phyloP scores from a whole-genome alignment of 73 alveolate species.

The Diophrys appendiculata region DNA sequence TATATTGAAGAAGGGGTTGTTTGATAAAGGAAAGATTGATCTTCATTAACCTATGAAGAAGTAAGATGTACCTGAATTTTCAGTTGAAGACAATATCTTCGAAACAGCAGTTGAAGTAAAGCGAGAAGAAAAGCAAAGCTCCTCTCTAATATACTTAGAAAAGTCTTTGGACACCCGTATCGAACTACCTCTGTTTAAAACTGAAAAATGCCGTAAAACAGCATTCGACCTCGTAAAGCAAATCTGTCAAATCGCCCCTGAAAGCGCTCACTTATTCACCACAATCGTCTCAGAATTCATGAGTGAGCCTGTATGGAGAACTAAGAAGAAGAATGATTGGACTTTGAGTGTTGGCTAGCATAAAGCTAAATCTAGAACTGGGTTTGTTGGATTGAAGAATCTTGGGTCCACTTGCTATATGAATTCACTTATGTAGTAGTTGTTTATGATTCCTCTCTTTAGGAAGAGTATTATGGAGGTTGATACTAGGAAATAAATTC shows the following conservation, averaged over 20 bases:
- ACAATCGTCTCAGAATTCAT: neutral
- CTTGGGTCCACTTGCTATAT: conserved; percentile 80
- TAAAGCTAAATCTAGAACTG: conserved; percentile 8
- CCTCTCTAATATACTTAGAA: too few relatives aligned
- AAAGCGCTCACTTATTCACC: neutral
- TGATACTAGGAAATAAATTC: conserved; percentile 31
- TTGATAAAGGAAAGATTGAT: neutral
- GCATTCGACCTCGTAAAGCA: neutral
- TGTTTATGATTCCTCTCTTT: conserved; percentile 82
- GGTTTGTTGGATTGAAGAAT: conserved; percentile 81
- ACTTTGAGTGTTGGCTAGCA: neutral
- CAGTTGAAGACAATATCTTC: too few relatives aligned
- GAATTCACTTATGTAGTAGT: conserved; percentile 88
- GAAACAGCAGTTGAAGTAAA: too few relatives aligned
- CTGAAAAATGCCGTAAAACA: neutral
- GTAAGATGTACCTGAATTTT: too few relatives aligned
- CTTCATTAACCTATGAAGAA: too few relatives aligned
- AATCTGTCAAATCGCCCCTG: neutral
- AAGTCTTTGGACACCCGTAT: neutral
- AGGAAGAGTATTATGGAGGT: conserved; percentile 62
- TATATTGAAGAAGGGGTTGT: neutral
- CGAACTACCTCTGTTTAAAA: neutral
- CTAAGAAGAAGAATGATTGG: neutral
- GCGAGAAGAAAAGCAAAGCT: too few relatives aligned
- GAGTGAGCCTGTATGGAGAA: conserved; percentile 1